phyloP scores from a whole-genome alignment of 169 alveolate species.

The Eimeria maxima region DNA sequence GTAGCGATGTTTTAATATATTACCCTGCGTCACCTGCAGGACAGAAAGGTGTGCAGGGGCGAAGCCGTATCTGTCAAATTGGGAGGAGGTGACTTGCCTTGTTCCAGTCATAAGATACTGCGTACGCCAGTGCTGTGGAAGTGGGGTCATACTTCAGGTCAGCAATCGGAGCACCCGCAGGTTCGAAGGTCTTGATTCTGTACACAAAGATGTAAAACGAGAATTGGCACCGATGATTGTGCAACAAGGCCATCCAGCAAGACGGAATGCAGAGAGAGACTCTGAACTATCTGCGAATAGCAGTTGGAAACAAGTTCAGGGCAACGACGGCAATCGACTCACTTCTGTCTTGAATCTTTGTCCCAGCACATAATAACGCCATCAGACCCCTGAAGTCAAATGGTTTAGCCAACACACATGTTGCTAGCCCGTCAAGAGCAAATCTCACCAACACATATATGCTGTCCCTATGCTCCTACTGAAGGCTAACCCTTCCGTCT shows the following conservation, averaged over 20 bases:
- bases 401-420: neutral
- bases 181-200: constrained; percentile 79
- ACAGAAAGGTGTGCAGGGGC: neutral
- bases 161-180: constrained; percentile 78
- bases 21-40: neutral
- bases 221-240: neutral
- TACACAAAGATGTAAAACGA: neutral
- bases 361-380: constrained; percentile 83
- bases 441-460: no score
- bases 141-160: constrained; percentile 81
- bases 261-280: neutral
- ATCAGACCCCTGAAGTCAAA: constrained; percentile 82
- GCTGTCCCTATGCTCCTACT: neutral
- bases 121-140: constrained; percentile 79
- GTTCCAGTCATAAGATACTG: constrained; percentile 83
- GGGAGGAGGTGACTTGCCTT: constrained; percentile 64
- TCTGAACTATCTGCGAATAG: neutral
- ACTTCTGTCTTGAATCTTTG: constrained; percentile 83
- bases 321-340: neutral
- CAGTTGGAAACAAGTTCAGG: neutral
- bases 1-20: neutral
- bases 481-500: neutral
- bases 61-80: neutral
- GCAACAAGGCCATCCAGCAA: neutral
- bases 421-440: neutral